These are phyloP conservation scores for Tylopilus intermedius DNA, from an alignment of 768 basidiomycete genomes.

Conservation along the genomic window DNA sequence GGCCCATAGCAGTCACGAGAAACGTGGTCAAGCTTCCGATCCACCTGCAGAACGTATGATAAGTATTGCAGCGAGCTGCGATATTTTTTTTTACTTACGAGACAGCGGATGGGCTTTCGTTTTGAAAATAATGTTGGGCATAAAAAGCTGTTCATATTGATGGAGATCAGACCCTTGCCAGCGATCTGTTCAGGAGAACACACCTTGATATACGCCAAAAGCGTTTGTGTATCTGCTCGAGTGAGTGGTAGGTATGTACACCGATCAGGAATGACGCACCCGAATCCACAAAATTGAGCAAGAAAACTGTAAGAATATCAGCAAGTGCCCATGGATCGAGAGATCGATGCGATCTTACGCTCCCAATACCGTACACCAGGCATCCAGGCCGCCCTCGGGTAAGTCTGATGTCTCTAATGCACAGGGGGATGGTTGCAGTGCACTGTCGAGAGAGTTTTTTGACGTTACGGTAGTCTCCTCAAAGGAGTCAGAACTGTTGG, in stretches of 20 bases:
- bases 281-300: constrained; percentile 24
- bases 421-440: background rate
- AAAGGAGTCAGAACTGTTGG: background rate
- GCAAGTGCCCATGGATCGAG: background rate
- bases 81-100: constrained; percentile 13
- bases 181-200: background rate
- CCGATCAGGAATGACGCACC: constrained; percentile 6
- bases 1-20: constrained; percentile 18
- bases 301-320: constrained; percentile 19
- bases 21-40: constrained; percentile 21
- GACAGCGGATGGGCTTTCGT: constrained; percentile 21
- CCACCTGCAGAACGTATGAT: constrained; percentile 17
- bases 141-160: constrained; percentile 17
- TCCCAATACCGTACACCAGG: constrained; percentile 26
- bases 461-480: background rate
- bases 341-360: constrained; percentile 11
- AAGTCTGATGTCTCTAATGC: background rate
- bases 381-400: constrained; percentile 18
- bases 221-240: constrained; percentile 13
- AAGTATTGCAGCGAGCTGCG: background rate
- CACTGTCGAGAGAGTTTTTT: background rate
- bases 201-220: constrained; percentile 30
- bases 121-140: constrained; percentile 16
- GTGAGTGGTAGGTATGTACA: background rate
- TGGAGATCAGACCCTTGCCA: background rate